Evolutionary conservation across 495 filamentous ascomycete species (phyloP).

Genomic region (Delitschia confertaspora): DNA sequence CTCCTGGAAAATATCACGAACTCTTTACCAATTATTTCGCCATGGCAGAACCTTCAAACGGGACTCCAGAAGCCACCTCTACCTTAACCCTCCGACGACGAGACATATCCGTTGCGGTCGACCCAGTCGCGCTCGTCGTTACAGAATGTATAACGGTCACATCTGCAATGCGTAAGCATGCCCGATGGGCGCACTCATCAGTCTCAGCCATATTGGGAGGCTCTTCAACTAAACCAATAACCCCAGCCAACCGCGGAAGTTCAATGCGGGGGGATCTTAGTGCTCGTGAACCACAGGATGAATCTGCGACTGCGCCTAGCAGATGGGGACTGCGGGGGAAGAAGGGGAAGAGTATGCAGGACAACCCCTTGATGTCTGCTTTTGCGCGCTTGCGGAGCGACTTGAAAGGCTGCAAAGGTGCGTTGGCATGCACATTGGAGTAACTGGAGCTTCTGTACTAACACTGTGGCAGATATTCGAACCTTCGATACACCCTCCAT

Average conservation of each 20-base stretch:
- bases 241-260: constrained; percentile 27
- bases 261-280: constrained; percentile 11
- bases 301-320: constrained; percentile 54
- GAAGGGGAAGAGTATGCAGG: constrained; percentile 96
- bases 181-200: constrained; percentile 90
- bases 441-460: constrained; percentile 7
- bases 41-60: too few relatives aligned
- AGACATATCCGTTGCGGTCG: constrained; percentile 71
- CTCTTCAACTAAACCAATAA: constrained; percentile 19
- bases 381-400: constrained; percentile 86
- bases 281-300: constrained; percentile 29
- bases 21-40: too few relatives aligned
- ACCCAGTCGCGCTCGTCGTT: constrained; percentile 89
- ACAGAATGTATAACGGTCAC: constrained; percentile 99
- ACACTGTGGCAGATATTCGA: constrained; percentile 59
- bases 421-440: not conserved
- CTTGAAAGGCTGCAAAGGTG: constrained; percentile 79
- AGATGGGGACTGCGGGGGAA: constrained; percentile 89
- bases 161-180: constrained; percentile 95
- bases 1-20: too few relatives aligned
- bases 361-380: constrained; percentile 92
- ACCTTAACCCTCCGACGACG: constrained; percentile 8
- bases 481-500: constrained; percentile 82
- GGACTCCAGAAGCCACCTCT: constrained; percentile 12
- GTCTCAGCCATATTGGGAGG: constrained; percentile 93